A percentile compares a stretch with the other conserved stretches of the same genome.
Evolutionary conservation across 805 yeast genomes (phyloP).

Genomic region (Priceomyces castillae): DNA sequence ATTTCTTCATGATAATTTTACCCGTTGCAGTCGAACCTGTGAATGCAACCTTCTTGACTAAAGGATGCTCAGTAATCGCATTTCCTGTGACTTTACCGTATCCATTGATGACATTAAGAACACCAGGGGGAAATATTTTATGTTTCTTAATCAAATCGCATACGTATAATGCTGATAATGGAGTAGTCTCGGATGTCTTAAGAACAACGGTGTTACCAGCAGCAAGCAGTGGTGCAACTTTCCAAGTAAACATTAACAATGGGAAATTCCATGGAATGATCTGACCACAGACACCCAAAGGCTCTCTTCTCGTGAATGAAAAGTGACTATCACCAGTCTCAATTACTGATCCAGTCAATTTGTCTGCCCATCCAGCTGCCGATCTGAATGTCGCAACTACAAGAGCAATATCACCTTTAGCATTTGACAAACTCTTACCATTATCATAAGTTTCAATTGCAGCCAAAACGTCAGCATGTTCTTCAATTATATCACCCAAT

Average conservation of each 20-base stretch:
- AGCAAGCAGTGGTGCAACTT: slow-evolving; percentile 45
- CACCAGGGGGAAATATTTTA: slow-evolving; percentile 46
- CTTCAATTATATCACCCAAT: slow-evolving; percentile 48
- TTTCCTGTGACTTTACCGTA: slow-evolving; percentile 45
- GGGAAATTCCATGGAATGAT: slow-evolving; percentile 56
- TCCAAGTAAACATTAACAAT: slow-evolving; percentile 50
- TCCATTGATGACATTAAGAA: slow-evolving; percentile 46
- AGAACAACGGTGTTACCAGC: slow-evolving; percentile 48
- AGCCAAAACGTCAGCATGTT: slow-evolving; percentile 49
- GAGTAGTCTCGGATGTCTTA: slow-evolving; percentile 51
- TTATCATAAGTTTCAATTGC: slow-evolving; percentile 58
- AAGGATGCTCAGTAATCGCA: slow-evolving; percentile 44
- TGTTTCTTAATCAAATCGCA: slow-evolving; percentile 43
- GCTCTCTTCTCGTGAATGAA: slow-evolving; percentile 33
- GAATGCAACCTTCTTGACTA: slow-evolving; percentile 51
- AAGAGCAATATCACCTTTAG: slow-evolving; percentile 58
- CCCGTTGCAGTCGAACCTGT: slow-evolving; percentile 56
- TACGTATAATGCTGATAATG: slow-evolving; percentile 43
- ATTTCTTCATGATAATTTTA: slow-evolving; percentile 35
- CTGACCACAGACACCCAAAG: slow-evolving; percentile 50
- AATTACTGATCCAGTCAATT: slow-evolving; percentile 60
- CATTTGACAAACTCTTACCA: slow-evolving; percentile 53
- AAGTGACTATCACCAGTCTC: slow-evolving; percentile 57
- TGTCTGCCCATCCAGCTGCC: slow-evolving; percentile 76
- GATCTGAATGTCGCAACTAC: slow-evolving; percentile 56